Evolutionary conservation across 1,284 basidiomycete genomes (phyloP).

Genomic region (Trichosporon faecale): DNA sequence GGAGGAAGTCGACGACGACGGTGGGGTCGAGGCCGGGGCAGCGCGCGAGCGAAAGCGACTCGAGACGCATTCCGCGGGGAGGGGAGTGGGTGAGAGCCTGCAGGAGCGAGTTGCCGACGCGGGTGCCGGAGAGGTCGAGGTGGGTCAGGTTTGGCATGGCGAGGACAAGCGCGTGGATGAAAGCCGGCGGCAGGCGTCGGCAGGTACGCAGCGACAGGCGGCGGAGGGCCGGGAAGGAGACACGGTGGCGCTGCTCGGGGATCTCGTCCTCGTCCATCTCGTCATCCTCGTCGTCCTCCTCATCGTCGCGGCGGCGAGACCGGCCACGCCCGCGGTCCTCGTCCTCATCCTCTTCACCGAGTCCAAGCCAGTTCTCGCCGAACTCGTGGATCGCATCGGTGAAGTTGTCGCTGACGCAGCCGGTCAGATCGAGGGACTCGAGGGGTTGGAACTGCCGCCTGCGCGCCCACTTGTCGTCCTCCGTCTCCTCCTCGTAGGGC

Average conservation of each 20-base stretch:
- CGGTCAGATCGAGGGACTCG: slow-evolving; percentile 87
- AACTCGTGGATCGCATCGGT: slow-evolving; percentile 78
- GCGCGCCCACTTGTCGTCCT: slow-evolving; percentile 64
- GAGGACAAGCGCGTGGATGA: slow-evolving; percentile 70
- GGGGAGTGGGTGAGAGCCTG: slow-evolving; percentile 56
- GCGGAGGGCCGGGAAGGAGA: slow-evolving; percentile 67
- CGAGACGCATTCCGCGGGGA: slow-evolving; percentile 61
- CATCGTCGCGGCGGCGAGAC: slow-evolving; percentile 20
- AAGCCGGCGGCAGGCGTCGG: slow-evolving; percentile 68
- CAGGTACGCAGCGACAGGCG: slow-evolving; percentile 82
- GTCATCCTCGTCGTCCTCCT: slow-evolving; percentile 22
- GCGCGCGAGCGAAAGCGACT: slow-evolving; percentile 79
- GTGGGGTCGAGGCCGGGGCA: slow-evolving; percentile 79
- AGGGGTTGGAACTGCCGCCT: slow-evolving; percentile 58
- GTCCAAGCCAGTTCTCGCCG: slow-evolving; percentile 64
- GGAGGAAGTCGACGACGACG: slow-evolving; percentile 71
- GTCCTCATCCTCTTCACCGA: slow-evolving; percentile 55
- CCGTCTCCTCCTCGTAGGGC: slow-evolving; percentile 54
- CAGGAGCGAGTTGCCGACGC: slow-evolving; percentile 62
- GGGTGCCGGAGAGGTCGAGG: slow-evolving; percentile 60
- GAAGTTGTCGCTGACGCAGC: slow-evolving; percentile 87
- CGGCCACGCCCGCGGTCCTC: slow-evolving; percentile 52
- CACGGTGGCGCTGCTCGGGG: slow-evolving; percentile 43
- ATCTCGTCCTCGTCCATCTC: slow-evolving; percentile 26
- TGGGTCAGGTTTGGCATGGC: slow-evolving; percentile 50